These are phyloP conservation scores for Penicilliopsis zonata DNA, from an alignment of 495 filamentous ascomycete genomes.

Conservation along the genomic window DNA sequence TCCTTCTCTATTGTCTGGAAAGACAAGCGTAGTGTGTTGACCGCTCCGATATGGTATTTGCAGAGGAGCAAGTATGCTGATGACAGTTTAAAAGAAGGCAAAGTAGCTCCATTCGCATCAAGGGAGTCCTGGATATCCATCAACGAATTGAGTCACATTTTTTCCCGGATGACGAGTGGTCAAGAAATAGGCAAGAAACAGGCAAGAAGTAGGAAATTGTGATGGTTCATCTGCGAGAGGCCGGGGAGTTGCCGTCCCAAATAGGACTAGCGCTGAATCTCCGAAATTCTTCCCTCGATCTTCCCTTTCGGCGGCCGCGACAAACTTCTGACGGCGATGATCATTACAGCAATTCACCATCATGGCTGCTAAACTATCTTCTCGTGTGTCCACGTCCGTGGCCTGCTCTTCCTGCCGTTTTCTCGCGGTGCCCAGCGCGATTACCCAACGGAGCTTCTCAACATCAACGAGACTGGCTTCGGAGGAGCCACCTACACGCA, in stretches of 20 bases:
- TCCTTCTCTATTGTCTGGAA: too few relatives aligned
- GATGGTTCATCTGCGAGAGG: too few relatives aligned
- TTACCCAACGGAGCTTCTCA: slow-evolving; percentile 9
- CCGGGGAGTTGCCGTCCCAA: neutral
- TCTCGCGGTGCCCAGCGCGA: slow-evolving; percentile 9
- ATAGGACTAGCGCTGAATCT: neutral
- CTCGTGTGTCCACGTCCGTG: slow-evolving; percentile 22
- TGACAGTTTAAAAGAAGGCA: too few relatives aligned
- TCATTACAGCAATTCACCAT: slow-evolving; percentile 1
- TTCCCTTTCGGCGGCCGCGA: neutral
- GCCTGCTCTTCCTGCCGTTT: slow-evolving; percentile 21
- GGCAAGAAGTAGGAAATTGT: too few relatives aligned
- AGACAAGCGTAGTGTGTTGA: too few relatives aligned
- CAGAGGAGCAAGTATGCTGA: too few relatives aligned
- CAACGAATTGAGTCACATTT: too few relatives aligned
- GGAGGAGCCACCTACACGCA: slow-evolving; percentile 14
- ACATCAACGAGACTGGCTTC: slow-evolving; percentile 6
- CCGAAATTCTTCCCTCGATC: slow-evolving; percentile 1
- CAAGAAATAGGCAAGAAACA: too few relatives aligned
- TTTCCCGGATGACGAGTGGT: too few relatives aligned
- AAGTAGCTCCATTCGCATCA: too few relatives aligned
- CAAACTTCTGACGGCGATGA: neutral
- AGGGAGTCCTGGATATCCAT: too few relatives aligned
- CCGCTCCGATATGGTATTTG: too few relatives aligned
- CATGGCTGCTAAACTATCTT: slow-evolving; percentile 28